Conservation (phyloP, 441 rosid genomes). For the Lagerstroemia fauriei region DNA sequence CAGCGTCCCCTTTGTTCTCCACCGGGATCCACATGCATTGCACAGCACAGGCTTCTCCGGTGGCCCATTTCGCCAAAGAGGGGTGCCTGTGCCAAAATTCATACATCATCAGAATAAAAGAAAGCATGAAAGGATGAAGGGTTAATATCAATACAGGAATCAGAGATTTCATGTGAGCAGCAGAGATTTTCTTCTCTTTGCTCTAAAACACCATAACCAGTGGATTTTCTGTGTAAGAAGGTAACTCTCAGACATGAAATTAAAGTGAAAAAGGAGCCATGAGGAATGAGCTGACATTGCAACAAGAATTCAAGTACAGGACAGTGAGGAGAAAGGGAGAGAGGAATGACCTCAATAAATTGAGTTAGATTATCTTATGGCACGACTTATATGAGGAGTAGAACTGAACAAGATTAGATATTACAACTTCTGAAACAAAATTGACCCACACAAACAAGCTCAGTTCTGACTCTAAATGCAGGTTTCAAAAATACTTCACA, state of each 20-base stretch:
- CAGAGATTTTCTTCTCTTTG: neutral
- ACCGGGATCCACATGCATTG: conserved; percentile 98
- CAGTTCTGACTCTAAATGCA: neutral
- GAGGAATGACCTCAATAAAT: neutral
- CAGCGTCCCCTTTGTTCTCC: conserved; percentile 96
- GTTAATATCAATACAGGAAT: too few relatives aligned
- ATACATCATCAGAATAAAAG: conserved; percentile 14
- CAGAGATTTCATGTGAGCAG: neutral
- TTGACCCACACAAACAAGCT: neutral
- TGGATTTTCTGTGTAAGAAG: too few relatives aligned
- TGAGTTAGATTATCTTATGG: neutral
- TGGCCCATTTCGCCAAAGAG: conserved; percentile 99
- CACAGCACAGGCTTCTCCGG: conserved; percentile 96
- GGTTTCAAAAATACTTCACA: neutral
- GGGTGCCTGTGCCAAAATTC: conserved; percentile 60
- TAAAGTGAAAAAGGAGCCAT: too few relatives aligned
- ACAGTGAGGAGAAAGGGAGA: neutral
- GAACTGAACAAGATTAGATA: neutral
- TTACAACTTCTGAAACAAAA: neutral
- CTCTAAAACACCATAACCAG: neutral
- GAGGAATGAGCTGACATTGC: too few relatives aligned
- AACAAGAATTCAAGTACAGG: neutral
- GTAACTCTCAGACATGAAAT: too few relatives aligned
- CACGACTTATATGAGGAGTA: neutral
- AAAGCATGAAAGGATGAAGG: neutral